A percentile compares a stretch with the other conserved stretches of the same genome.
Conservation (phyloP, 192 early-diverging fungal genomes). For the Gamsiella multidivaricata region DNA sequence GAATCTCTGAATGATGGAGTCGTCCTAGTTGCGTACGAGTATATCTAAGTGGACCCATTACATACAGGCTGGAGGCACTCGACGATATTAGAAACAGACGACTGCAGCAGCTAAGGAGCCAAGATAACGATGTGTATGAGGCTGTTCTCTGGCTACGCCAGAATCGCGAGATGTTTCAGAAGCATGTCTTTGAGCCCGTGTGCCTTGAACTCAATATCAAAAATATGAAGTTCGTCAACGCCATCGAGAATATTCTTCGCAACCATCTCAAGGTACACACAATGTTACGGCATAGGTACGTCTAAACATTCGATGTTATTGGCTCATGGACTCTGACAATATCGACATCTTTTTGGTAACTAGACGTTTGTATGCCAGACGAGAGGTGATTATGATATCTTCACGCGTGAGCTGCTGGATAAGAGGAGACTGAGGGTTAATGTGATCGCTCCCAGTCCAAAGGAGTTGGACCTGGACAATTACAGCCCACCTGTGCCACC, state of each 20-base stretch:
- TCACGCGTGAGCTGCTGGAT: conserved; percentile 77
- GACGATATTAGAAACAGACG: conserved; percentile 67
- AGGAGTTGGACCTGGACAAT: conserved; percentile 27
- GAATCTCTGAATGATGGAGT: not conserved
- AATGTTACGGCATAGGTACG: too few species aligned
- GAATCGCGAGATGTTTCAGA: conserved; percentile 72
- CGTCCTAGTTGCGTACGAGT: not conserved
- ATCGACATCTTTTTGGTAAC: not conserved
- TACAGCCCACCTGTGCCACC: conserved; percentile 19
- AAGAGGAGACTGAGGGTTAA: conserved; percentile 67
- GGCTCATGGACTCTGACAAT: too few species aligned
- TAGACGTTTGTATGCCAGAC: conserved; percentile 85
- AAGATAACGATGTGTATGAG: conserved; percentile 64
- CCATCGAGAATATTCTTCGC: conserved; percentile 70
- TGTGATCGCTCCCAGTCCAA: conserved; percentile 60
- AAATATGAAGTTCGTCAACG: conserved; percentile 67
- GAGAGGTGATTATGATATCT: conserved; percentile 77
- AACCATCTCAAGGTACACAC: conserved; percentile 62
- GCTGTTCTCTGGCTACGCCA: conserved; percentile 77
- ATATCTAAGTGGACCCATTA: too few species aligned
- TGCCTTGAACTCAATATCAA: conserved; percentile 78
- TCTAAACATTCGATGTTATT: too few species aligned
- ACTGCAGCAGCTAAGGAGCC: conserved; percentile 61
- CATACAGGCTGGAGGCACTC: conserved; percentile 63
- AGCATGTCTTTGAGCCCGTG: conserved; percentile 79